Conservation (phyloP, 441 rosid genomes). For the Omphalea diandra region DNA sequence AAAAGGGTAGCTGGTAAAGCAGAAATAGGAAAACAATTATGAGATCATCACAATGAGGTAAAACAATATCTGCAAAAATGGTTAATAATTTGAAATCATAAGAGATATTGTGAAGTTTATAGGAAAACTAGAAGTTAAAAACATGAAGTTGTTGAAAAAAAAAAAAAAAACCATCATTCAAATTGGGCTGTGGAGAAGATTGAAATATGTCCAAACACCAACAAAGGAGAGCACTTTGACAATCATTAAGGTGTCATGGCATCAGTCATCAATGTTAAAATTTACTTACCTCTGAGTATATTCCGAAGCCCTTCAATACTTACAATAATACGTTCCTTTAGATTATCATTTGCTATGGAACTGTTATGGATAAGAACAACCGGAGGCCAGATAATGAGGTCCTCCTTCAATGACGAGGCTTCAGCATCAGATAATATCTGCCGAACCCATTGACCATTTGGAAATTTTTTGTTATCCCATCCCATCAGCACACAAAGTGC, state of each 20-base stretch:
- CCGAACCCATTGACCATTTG: conserved; percentile 40
- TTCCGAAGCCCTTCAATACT: conserved; percentile 43
- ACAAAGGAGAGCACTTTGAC: background rate
- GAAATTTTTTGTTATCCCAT: conserved; percentile 38
- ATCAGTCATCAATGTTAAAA: conserved; percentile 3
- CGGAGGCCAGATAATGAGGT: conserved; percentile 71
- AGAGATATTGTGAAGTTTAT: background rate
- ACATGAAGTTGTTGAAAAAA: background rate
- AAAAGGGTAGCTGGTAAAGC: too few species aligned
- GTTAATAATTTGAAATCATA: too few species aligned
- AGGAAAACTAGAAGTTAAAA: background rate
- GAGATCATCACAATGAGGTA: background rate
- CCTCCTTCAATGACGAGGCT: conserved; percentile 52
- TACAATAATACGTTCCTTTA: conserved; percentile 39
- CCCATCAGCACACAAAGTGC: conserved; percentile 65
- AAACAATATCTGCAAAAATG: background rate
- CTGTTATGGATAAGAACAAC: conserved; percentile 45
- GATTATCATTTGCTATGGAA: conserved; percentile 37
- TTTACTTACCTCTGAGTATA: conserved; percentile 44
- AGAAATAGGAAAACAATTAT: background rate
- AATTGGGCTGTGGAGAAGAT: background rate
- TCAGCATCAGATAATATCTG: conserved; percentile 36
- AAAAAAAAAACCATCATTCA: too few species aligned
- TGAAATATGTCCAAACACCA: background rate
- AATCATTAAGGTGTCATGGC: conserved; percentile 5